Evolutionary conservation across 2,329 filamentous ascomycete genomes (phyloP), one percentile per base, ranked within the genome.

Genomic region (Claviceps humidiphila): DNA sequence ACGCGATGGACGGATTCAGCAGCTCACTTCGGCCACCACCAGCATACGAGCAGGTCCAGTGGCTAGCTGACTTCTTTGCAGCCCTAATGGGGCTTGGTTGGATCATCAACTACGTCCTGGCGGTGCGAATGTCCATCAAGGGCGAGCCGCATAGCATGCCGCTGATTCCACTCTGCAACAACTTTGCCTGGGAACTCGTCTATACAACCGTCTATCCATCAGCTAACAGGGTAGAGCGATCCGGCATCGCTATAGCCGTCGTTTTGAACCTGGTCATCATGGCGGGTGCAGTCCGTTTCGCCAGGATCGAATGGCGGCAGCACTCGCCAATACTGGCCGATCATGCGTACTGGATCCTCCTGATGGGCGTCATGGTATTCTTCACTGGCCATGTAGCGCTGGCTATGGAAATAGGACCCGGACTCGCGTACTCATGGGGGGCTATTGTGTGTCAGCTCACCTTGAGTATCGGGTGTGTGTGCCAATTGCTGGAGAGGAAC

Each of bases 131-230:
- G 22, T 55, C 55, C 2, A 45, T 48, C 44, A 39, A 49, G 43
- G 53, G 53, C 16, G 14, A 53, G 39, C 53, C 55, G 5, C 51
- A 55, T 43, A 51, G 55, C 55, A 56, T 56, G 55, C 53, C 51
- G 13, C 52, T 56, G 9, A 48, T 56, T 20, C 55, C 55, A 17
- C 53, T 56, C 30, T 56, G 55, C 53, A 55, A 55, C 49, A 56
- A 56, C 22, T 52, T 56, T 20, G 53, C 51, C 42, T 56, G 55
- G 55, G 55, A 56, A 41, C 43, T 56, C 6, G 50, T 51, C 5
- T 56, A 56, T 17, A 55, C 53, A 11, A 3, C 55, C 4, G 44
- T 56, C 13, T 55, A 52, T 49, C 55, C 55, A 20, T 56, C 55
- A 2, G 37, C 46, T 1, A 55, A 56, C 51, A 47, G 20, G 30